These are phyloP conservation scores for Phlegmacium glaucopus DNA, from an alignment of 768 basidiomycete species.

Conservation along the genomic window DNA sequence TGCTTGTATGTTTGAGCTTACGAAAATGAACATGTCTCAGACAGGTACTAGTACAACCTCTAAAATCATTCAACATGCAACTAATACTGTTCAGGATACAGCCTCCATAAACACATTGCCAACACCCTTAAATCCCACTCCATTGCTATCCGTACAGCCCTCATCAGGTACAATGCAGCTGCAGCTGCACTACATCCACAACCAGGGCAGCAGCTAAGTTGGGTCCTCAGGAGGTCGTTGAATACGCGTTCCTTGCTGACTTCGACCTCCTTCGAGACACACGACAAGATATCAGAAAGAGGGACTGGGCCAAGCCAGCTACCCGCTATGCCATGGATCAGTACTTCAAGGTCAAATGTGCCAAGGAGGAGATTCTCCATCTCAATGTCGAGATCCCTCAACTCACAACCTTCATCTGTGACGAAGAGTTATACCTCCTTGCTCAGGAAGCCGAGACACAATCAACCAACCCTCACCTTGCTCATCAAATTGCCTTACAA, in stretches of 20 bases:
- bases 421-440: constrained; percentile 12
- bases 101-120: constrained; percentile 17
- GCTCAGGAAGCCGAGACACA: too few species aligned
- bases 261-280: constrained; percentile 14
- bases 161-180: constrained; percentile 21
- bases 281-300: constrained; percentile 13
- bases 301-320: constrained; percentile 18
- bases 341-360: constrained; percentile 12
- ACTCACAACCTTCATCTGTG: constrained; percentile 6
- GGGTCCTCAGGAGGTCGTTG: constrained; percentile 7
- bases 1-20: constrained; percentile 17
- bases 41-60: constrained; percentile 16
- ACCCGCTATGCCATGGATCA: constrained; percentile 13
- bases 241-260: not conserved
- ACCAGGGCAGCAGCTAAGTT: constrained; percentile 9
- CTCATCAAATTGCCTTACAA: too few species aligned
- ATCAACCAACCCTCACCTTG: too few species aligned
- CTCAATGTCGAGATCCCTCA: constrained; percentile 13
- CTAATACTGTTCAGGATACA: constrained; percentile 19
- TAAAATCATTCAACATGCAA: not conserved
- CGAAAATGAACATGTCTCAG: constrained; percentile 18
- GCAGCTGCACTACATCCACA: constrained; percentile 11
- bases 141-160: constrained; percentile 18
- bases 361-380: constrained; percentile 11
- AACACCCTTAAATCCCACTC: constrained; percentile 18